Percentiles rank a stretch among this genome's conserved stretches.
Conservation (phyloP, 176 grass and related monocot genomes). For the barley (Hordeum vulgare) region MorexV3_pseudomolecules_assembly NC_058523.1:208348951-208349450, state of each 20-base stretch:
- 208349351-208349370: background rate
- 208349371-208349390: background rate
- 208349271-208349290: background rate
- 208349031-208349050: too few species aligned
- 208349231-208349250: slow-evolving; percentile 8
- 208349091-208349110: too few species aligned
- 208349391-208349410: background rate
- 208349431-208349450: background rate
- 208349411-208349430: background rate
- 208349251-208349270: slow-evolving; percentile 15
- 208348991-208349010: too few species aligned
- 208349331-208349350: background rate
- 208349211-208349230: background rate
- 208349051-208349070: too few species aligned
- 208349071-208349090: too few species aligned
- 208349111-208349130: background rate
- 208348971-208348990: too few species aligned
- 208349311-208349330: background rate
- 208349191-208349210: background rate
- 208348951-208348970: too few species aligned
- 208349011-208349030: too few species aligned
- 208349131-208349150: slow-evolving; percentile 1
- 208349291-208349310: background rate
- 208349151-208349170: background rate
- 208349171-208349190: background rate